A percentile compares a stretch with the other conserved stretches of the same genome.
These are phyloP conservation scores for Wallacemonas collosoma DNA, from an alignment of 208 protist genomes.

Conservation along the genomic window DNA sequence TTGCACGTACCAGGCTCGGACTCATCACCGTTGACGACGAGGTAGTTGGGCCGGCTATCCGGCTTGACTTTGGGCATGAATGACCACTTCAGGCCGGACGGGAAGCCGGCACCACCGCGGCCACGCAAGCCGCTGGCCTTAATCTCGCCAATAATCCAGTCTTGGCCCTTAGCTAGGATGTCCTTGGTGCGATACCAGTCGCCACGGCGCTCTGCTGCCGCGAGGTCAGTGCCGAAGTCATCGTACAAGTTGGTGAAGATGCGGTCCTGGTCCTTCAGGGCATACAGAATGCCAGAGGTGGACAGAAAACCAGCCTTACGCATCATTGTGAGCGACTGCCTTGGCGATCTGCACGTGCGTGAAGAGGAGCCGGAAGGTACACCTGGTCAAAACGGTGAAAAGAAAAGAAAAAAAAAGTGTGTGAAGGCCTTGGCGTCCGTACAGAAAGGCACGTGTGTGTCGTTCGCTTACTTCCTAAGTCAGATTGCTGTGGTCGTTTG, in stretches of 20 bases:
- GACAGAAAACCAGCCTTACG: conserved; percentile 44
- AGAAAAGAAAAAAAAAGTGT: neutral
- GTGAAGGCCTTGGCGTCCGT: no score
- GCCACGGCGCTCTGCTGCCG: conserved; percentile 94
- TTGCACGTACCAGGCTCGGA: conserved; percentile 99
- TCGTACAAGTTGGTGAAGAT: conserved; percentile 99
- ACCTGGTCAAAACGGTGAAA: neutral
- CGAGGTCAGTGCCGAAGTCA: conserved; percentile 93
- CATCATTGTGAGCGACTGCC: conserved; percentile 18
- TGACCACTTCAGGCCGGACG: conserved; percentile 98
- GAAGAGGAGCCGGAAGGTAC: neutral
- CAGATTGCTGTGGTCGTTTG: no score
- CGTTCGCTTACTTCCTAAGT: no score
- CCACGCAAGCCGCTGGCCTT: conserved; percentile 97
- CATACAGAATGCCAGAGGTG: conserved; percentile 38
- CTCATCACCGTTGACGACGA: conserved; percentile 99
- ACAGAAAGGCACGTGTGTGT: no score
- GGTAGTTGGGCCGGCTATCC: conserved; percentile 95
- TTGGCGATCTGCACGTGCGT: neutral
- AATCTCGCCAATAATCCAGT: conserved; percentile 98
- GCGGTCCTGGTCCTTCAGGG: conserved; percentile 97
- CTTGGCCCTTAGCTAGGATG: conserved; percentile 94
- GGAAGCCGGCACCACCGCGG: conserved; percentile 98
- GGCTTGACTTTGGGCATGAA: conserved; percentile 98
- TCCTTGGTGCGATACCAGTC: conserved; percentile 99